Evolutionary conservation across 495 filamentous ascomycete genomes (phyloP).

Genomic region (Bathelium albidoporum): DNA sequence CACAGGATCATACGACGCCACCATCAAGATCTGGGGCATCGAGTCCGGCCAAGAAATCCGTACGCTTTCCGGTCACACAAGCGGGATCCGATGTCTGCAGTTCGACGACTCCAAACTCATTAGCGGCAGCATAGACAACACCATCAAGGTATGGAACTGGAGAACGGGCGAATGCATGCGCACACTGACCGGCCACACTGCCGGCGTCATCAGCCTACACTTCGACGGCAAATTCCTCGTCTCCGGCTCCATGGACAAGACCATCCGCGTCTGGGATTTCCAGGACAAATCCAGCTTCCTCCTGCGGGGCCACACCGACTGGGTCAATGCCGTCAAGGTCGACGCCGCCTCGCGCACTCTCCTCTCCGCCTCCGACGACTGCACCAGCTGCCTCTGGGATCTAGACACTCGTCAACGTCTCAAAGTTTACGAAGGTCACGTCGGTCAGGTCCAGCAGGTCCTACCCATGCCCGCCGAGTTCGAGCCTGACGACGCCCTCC

Average conservation of each 20-base stretch:
- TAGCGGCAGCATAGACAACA: constrained; percentile 70
- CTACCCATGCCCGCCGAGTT: constrained; percentile 72
- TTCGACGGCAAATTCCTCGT: constrained; percentile 75
- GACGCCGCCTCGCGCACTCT: constrained; percentile 72
- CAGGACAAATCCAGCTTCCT: constrained; percentile 66
- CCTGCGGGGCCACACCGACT: constrained; percentile 77
- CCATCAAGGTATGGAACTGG: constrained; percentile 93
- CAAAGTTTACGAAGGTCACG: constrained; percentile 79
- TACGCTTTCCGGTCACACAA: constrained; percentile 69
- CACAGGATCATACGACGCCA: constrained; percentile 89
- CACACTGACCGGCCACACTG: constrained; percentile 66
- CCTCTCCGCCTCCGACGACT: constrained; percentile 88
- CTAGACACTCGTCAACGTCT: constrained; percentile 71
- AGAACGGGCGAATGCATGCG: constrained; percentile 79
- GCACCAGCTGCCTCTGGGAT: constrained; percentile 86
- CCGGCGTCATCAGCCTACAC: constrained; percentile 74
- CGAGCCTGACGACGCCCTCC: constrained; percentile 64
- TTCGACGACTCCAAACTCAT: constrained; percentile 89
- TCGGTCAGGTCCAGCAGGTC: constrained; percentile 90
- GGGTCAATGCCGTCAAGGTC: constrained; percentile 87
- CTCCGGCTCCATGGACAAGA: constrained; percentile 78
- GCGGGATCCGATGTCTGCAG: constrained; percentile 77
- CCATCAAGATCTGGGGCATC: constrained; percentile 93
- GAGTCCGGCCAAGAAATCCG: constrained; percentile 76
- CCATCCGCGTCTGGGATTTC: constrained; percentile 91